A percentile compares a stretch with the other conserved stretches of the same genome.
phyloP scores from a whole-genome alignment of 495 filamentous ascomycete species.

The Geoglossum glabrum region DNA sequence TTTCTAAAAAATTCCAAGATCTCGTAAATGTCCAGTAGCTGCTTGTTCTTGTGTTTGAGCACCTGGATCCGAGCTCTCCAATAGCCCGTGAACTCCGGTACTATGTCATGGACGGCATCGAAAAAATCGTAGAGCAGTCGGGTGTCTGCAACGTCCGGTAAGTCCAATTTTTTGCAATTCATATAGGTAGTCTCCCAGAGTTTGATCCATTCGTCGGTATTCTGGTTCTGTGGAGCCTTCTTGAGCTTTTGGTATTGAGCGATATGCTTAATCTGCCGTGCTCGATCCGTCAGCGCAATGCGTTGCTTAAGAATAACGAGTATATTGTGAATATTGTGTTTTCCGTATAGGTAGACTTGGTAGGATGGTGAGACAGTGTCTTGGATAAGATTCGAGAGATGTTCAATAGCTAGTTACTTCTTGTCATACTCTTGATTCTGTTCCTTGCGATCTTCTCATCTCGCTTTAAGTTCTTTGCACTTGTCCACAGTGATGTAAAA shows the following conservation, averaged over 20 bases:
- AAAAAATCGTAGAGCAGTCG: too few relatives aligned
- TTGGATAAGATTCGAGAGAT: background rate
- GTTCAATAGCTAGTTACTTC: background rate
- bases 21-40: too few relatives aligned
- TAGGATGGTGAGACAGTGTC: background rate
- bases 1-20: too few relatives aligned
- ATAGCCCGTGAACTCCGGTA: too few relatives aligned
- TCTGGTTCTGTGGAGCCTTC: background rate
- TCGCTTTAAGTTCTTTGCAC: too few relatives aligned
- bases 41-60: too few relatives aligned
- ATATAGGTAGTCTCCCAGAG: background rate
- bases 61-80: too few relatives aligned
- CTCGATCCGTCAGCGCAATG: background rate
- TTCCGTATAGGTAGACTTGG: background rate
- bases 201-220: background rate
- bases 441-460: background rate
- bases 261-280: background rate
- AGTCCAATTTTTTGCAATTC: background rate
- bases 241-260: background rate
- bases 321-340: background rate
- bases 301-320: background rate
- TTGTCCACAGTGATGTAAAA: too few relatives aligned
- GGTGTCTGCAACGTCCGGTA: background rate
- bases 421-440: background rate
- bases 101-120: too few relatives aligned